phyloP scores from a whole-genome alignment of 208 protist species.

The Wallacemonas rigidus region DNA sequence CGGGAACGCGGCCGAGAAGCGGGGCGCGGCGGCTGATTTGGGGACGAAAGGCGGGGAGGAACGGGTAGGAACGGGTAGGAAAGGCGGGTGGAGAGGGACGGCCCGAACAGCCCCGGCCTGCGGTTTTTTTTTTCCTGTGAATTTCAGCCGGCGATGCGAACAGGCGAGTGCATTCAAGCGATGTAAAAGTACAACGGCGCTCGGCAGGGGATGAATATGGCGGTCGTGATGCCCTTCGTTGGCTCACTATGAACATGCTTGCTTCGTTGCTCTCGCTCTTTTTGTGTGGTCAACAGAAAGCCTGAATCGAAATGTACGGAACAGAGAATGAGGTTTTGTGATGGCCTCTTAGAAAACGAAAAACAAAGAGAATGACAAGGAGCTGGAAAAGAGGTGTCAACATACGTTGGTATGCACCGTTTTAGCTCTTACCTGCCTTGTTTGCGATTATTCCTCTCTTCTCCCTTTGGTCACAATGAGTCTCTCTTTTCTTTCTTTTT shows the following conservation, averaged over 20 bases:
- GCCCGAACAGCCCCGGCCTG: not conserved
- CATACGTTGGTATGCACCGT: conserved; percentile 19
- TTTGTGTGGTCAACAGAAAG: not conserved
- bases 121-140: not conserved
- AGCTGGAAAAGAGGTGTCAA: conserved; percentile 20
- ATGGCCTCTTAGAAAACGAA: conserved; percentile 1
- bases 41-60: not conserved
- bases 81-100: not conserved
- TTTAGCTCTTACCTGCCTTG: conserved; percentile 19
- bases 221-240: too few relatives aligned
- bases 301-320: not conserved
- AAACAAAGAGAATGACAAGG: conserved; percentile 17
- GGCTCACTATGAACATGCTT: too few relatives aligned
- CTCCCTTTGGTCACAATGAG: not conserved
- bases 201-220: too few relatives aligned
- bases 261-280: not conserved
- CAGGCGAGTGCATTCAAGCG: too few relatives aligned
- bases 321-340: too few relatives aligned
- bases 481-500: not conserved
- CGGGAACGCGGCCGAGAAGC: not conserved
- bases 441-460: conserved; percentile 8
- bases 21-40: not conserved
- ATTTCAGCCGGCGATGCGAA: too few relatives aligned
- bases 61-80: not conserved
- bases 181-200: too few relatives aligned